Conservation (phyloP, 1,284 basidiomycete species). For the Rhodotorula sp. region DNA sequence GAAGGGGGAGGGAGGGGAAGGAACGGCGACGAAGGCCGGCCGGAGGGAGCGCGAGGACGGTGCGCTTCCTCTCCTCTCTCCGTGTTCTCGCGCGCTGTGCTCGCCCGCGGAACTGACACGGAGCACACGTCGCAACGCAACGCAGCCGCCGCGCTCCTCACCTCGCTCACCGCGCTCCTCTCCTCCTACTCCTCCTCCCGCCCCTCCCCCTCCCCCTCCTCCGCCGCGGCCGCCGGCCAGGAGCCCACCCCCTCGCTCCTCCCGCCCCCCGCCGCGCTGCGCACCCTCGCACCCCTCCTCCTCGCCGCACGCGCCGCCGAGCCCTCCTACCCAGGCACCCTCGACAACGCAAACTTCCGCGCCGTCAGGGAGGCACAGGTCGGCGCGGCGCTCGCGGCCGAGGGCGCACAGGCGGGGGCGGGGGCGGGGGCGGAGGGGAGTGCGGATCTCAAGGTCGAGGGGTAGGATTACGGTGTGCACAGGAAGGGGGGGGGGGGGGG, state of each 20-base stretch:
- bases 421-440: neutral
- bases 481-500: too few species aligned
- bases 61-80: neutral
- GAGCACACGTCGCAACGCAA: too few species aligned
- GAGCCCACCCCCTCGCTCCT: neutral
- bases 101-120: too few species aligned
- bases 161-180: constrained; percentile 9
- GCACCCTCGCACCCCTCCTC: constrained; percentile 9
- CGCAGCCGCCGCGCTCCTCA: constrained; percentile 12
- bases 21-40: neutral
- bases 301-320: neutral
- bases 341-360: constrained; percentile 1
- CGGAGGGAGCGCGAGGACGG: constrained; percentile 6
- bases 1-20: neutral
- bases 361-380: neutral
- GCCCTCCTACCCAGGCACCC: constrained; percentile 8
- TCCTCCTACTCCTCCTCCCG: neutral
- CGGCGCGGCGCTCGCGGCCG: too few species aligned
- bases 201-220: neutral
- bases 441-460: neutral
- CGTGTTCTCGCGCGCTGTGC: neutral
- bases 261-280: neutral
- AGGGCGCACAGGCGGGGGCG: neutral
- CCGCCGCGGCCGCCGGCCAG: neutral
- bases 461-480: too few species aligned